Base-by-base conservation (phyloP, 352 stramenopile genomes). In the Pythium folliculosum region DNA sequence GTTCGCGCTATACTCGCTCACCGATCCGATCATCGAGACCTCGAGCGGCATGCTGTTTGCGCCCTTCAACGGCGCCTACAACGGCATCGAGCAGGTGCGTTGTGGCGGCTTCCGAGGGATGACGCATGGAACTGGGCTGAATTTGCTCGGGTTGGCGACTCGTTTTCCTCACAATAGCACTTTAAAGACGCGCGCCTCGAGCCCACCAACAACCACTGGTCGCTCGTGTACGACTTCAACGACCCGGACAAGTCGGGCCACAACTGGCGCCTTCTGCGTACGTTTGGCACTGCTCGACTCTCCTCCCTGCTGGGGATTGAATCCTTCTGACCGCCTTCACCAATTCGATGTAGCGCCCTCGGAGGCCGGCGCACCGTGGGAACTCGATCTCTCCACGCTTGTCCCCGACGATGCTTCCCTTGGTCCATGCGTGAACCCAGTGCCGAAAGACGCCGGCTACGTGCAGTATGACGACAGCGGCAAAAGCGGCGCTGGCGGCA, bases 21-120 rank as follows among this genome's bases (percentile, higher is more conserved):
- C 92, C 4, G 90, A 97, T 63, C 92, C 91, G 30, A 96, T 97
- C 63, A 97, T 98, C 69, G 92, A 98, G 77, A 97, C 86, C 14
- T 97, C 87, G 2, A 80, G 72, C 30, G 65, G 79, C 14, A 97
- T 98, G 70, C 60, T 67, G 32, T 97, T 98, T 63, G 88, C 89
- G 48, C 90, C 92, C 0, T 98, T 97, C 71, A 92, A 92, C 72
- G 90, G 87, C 22, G 87, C 86, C 1, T 97, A 96, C 76, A 78
- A 79, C 38, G 81, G 82, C 27, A 73, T 92, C 47, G 69, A 83
- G 50, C 72, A 77, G 64, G 82, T 91, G 67, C 21, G 35, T 32
- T 32, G 27, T 5, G 27, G 27, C 5, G 27, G 2, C 27, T 5
- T 32, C 27, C 27, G 27, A 32, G 27, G n/a, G n/a, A n/a, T n/a